Conservation (phyloP, 1,284 basidiomycete species). For the Athelia psychrophila region DNA sequence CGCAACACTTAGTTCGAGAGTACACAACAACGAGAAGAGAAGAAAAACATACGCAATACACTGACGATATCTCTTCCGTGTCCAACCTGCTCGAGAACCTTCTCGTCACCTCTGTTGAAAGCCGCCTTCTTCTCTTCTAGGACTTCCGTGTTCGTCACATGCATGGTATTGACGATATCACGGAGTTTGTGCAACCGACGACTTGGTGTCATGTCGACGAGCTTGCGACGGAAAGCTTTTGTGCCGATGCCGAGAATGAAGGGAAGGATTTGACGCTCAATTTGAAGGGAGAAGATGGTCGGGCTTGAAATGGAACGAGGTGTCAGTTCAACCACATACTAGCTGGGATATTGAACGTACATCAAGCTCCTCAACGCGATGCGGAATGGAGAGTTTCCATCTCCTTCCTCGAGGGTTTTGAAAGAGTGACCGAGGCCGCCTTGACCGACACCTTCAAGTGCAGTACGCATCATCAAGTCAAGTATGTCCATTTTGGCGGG, state of each 20-base stretch:
- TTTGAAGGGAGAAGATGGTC: too few species aligned
- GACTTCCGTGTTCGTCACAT: conserved; percentile 34
- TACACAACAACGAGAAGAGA: too few species aligned
- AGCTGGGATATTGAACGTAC: too few species aligned
- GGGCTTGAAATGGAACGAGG: too few species aligned
- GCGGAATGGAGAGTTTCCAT: too few species aligned
- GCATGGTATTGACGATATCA: conserved; percentile 35
- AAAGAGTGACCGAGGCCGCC: too few species aligned
- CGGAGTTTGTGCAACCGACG: conserved; percentile 29
- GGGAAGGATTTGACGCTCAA: conserved; percentile 29
- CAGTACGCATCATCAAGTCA: conserved; percentile 35
- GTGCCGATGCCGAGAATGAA: conserved; percentile 30
- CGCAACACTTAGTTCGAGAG: too few species aligned
- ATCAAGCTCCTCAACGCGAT: too few species aligned
- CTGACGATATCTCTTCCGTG: conserved; percentile 45
- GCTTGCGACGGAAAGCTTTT: conserved; percentile 28
- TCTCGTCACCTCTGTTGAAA: conserved; percentile 30
- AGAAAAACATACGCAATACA: conserved; percentile 32
- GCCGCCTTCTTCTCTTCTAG: conserved; percentile 36
- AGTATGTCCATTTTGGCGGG: conserved; percentile 34
- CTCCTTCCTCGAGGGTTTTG: too few species aligned
- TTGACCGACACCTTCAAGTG: too few species aligned
- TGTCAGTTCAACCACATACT: too few species aligned
- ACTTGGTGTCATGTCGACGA: conserved; percentile 33
- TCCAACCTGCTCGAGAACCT: conserved; percentile 26